Base-by-base conservation (phyloP, 179 eudicot genomes). In the Dionaea muscipula region DNA sequence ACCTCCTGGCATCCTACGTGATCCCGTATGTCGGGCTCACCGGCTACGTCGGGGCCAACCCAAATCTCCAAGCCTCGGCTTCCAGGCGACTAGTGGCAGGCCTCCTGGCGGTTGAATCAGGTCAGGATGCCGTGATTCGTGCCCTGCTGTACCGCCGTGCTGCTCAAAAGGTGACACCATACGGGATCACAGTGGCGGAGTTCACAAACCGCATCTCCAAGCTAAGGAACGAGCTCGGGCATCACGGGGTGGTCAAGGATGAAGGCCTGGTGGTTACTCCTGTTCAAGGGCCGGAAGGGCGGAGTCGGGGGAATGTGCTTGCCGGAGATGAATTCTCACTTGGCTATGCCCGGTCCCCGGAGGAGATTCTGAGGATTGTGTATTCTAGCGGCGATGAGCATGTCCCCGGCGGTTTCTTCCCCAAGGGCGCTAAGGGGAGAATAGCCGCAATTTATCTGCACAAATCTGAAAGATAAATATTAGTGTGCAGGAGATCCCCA, bases 11-110 rank as follows among this genome's bases (percentile, higher is more conserved):
- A 0, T 78, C 94, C 40, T 91, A 91, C 41, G 56, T 91, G 45
- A 56, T 84, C 36, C 95, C 95, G 47, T 80, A 82, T 59, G 94
- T 91, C 48, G 94, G 98, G 10, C 81, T 91, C 63, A 86, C 95
- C 20, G 90, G 88, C 37, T 91, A 86, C 26, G 94, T 86, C 12
- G 97, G 95, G 26, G 80, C 90, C 31, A 81, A 59, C 39, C 73
- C 94, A 0, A 65, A 62, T 53, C 91, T 90, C 61, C 54, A 59
- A 53, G 74, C 75, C 38, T 36, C 79, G 1, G 13, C 57, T 6
- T 65, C 94, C 26, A 82, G 60, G 65, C 83, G 83, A 91, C 78
- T 90, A 18, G 86, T 86, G 37, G 94, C 94, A 16, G 86, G 90
- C 28, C 80, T 90, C 7, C 18, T 90, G 54, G 95, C 87, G 0